Percentiles rank a stretch among this genome's conserved stretches.
phyloP scores from a whole-genome alignment of 768 basidiomycete genomes.

The Lentinula sp. region DNA sequence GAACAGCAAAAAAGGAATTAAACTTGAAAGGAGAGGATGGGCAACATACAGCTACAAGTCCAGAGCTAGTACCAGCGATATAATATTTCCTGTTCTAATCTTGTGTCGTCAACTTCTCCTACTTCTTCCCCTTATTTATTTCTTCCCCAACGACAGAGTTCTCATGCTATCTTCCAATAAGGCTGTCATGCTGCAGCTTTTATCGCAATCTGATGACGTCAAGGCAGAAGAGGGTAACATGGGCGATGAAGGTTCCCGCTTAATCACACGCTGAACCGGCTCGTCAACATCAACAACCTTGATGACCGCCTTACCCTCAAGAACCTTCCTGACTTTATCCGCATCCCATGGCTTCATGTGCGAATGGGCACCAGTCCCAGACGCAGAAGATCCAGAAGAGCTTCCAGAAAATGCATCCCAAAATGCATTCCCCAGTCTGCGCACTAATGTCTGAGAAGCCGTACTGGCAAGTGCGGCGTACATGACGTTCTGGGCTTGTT shows the following conservation, averaged over 20 bases:
- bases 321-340: slow-evolving; percentile 75
- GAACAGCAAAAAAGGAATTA: neutral
- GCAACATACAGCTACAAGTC: neutral
- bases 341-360: slow-evolving; percentile 44
- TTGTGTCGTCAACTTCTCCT: neutral
- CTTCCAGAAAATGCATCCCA: slow-evolving; percentile 84
- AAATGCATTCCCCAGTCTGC: slow-evolving; percentile 70
- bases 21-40: neutral
- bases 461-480: slow-evolving; percentile 61
- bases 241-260: slow-evolving; percentile 6
- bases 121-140: neutral
- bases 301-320: slow-evolving; percentile 80
- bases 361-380: slow-evolving; percentile 13
- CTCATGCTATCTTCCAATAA: slow-evolving; percentile 66
- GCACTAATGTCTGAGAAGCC: slow-evolving; percentile 70
- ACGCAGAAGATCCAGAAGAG: slow-evolving; percentile 18
- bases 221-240: neutral
- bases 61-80: neutral
- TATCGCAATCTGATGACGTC: slow-evolving; percentile 4
- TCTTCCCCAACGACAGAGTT: slow-evolving; percentile 44
- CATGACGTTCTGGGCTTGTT: slow-evolving; percentile 27
- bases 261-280: neutral
- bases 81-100: neutral
- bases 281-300: slow-evolving; percentile 70
- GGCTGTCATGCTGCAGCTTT: slow-evolving; percentile 23